Evolutionary conservation across 164 flowering plant species (phyloP).

Genomic region (Brasenia schreberi): DNA sequence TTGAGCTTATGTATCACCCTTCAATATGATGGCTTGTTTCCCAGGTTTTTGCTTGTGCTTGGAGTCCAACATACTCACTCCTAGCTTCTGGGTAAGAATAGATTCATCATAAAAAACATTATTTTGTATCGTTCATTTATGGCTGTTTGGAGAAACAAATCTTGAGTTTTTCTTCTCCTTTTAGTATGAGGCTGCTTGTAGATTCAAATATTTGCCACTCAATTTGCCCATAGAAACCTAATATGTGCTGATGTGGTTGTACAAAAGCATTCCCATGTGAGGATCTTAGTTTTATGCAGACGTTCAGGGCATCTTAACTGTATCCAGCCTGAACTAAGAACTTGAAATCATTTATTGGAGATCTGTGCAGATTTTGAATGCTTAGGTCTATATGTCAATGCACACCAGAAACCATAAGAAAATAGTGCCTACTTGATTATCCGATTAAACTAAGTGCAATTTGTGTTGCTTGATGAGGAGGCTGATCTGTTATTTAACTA

Average conservation of each 20-base stretch:
- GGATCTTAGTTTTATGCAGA: no score
- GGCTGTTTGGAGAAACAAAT: background rate
- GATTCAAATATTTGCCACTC: background rate
- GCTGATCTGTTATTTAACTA: slow-evolving; percentile 2
- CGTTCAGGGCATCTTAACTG: no score
- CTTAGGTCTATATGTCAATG: no score
- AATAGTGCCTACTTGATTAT: no score
- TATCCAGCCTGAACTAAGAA: no score
- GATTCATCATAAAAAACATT: background rate
- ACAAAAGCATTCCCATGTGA: no score
- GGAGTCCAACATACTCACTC: slow-evolving; percentile 92
- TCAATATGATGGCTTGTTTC: background rate
- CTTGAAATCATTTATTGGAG: no score
- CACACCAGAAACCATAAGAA: no score
- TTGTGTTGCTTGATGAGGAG: background rate
- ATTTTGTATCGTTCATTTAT: background rate
- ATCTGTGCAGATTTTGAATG: no score
- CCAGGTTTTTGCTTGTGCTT: slow-evolving; percentile 96
- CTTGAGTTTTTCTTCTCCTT: background rate
- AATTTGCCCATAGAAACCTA: no score
- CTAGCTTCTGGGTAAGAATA: slow-evolving; percentile 90
- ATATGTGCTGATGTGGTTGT: no score
- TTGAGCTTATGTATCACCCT: background rate
- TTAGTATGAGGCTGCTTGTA: background rate
- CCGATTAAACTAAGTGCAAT: background rate